Evolutionary conservation across 2,329 filamentous ascomycete genomes (phyloP).

Genomic region (Curvularia sp.): DNA sequence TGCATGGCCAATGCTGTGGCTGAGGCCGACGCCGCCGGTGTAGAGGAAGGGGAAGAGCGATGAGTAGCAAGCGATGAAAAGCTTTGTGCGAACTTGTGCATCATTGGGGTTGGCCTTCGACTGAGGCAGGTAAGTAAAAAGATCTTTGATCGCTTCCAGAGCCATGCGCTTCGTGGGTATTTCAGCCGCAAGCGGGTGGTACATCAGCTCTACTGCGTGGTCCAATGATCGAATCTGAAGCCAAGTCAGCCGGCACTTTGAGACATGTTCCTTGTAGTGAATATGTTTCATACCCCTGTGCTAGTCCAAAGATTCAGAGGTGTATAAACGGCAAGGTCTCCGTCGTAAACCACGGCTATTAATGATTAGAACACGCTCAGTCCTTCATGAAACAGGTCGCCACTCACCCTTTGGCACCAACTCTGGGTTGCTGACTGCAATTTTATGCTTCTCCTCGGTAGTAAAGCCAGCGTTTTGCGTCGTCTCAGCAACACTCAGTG

Average conservation of each 20-base stretch:
- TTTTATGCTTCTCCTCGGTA: conserved; percentile 59
- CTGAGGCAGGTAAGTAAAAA: conserved; percentile 62
- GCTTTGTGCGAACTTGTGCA: conserved; percentile 59
- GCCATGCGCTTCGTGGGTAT: conserved; percentile 57
- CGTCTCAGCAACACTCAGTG: conserved; percentile 61
- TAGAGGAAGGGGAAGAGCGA: conserved; percentile 59
- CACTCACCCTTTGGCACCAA: conserved; percentile 51
- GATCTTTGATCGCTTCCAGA: conserved; percentile 57
- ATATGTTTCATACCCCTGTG: conserved; percentile 52
- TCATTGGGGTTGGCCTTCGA: conserved; percentile 57
- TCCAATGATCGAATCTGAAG: conserved; percentile 59
- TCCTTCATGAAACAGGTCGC: background rate
- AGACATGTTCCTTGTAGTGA: background rate
- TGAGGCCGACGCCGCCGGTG: conserved; percentile 60
- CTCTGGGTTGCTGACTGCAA: conserved; percentile 56
- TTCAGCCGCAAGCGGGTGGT: conserved; percentile 62
- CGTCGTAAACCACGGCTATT: conserved; percentile 61
- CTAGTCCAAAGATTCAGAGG: conserved; percentile 60
- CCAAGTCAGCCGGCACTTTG: conserved; percentile 10
- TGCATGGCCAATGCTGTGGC: conserved; percentile 59
- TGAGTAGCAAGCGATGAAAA: conserved; percentile 62
- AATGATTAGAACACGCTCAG: conserved; percentile 28
- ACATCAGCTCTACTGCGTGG: conserved; percentile 63
- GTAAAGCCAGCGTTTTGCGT: conserved; percentile 63
- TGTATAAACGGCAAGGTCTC: conserved; percentile 60